Evolutionary conservation across 257 asterid species (phyloP).

Genomic region (Petunia axillaris): DNA sequence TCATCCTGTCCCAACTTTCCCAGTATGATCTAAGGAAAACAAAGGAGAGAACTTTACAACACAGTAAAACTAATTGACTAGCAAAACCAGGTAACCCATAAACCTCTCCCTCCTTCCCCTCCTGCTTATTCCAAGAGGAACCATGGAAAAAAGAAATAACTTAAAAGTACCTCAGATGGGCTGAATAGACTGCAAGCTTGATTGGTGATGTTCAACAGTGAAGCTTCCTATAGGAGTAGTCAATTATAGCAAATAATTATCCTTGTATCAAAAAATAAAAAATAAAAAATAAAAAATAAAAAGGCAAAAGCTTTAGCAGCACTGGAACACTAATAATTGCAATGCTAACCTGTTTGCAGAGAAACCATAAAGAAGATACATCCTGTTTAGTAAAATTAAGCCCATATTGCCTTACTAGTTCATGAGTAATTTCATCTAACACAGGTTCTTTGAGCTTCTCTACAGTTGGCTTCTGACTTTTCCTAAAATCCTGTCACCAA

Average conservation of each 20-base stretch:
- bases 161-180: constrained; percentile 68
- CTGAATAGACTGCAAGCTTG: constrained; percentile 90
- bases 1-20: constrained; percentile 6
- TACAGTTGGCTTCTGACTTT: constrained; percentile 83
- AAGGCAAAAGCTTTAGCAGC: constrained; percentile 12
- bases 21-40: constrained; percentile 4
- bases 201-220: constrained; percentile 71
- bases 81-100: neutral
- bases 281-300: neutral
- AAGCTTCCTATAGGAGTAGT: constrained; percentile 72
- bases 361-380: constrained; percentile 80
- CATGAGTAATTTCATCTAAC: constrained; percentile 64
- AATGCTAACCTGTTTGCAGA: constrained; percentile 82
- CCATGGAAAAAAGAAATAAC: constrained; percentile 19
- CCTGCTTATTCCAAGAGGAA: neutral
- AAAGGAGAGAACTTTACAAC: neutral
- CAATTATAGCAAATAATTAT: constrained; percentile 23
- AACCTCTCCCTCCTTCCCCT: neutral
- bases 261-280: constrained; percentile 24
- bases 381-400: constrained; percentile 69
- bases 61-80: neutral
- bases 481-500: constrained; percentile 64
- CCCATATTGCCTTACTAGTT: constrained; percentile 65
- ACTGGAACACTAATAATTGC: constrained; percentile 18
- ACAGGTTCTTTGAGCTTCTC: constrained; percentile 79